A percentile compares a stretch with the other conserved stretches of the same genome.
These are phyloP conservation scores for Cystobasidiopsis lactophilus DNA, from an alignment of 768 basidiomycete species.

Conservation along the genomic window DNA sequence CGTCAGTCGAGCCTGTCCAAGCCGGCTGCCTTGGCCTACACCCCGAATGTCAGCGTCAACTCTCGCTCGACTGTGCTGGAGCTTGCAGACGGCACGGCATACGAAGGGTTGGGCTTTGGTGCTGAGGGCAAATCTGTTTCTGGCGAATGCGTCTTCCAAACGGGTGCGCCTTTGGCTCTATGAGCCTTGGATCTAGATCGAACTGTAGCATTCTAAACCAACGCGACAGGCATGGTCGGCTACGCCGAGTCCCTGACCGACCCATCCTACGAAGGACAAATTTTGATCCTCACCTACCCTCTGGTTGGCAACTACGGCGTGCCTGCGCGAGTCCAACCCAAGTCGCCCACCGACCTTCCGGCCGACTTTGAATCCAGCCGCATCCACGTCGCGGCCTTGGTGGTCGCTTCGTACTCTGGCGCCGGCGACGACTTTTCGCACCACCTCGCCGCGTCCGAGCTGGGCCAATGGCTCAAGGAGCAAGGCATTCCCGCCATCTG, in stretches of 20 bases:
- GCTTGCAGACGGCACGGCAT: constrained; percentile 69
- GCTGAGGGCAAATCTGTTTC: constrained; percentile 72
- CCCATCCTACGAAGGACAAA: constrained; percentile 95
- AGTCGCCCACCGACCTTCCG: constrained; percentile 22
- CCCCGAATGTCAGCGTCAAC: no score
- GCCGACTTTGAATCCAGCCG: constrained; percentile 77
- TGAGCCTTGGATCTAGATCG: background rate
- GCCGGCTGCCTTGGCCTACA: no score
- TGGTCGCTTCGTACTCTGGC: constrained; percentile 73
- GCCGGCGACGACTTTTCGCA: constrained; percentile 59
- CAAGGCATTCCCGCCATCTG: constrained; percentile 82
- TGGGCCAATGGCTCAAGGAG: constrained; percentile 83
- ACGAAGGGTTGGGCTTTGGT: constrained; percentile 78
- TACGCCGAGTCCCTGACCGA: constrained; percentile 96
- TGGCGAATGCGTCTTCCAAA: constrained; percentile 99
- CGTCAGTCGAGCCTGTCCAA: no score
- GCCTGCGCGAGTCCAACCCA: constrained; percentile 36
- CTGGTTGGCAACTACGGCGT: constrained; percentile 95
- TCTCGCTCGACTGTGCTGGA: constrained; percentile 40
- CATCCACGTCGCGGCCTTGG: constrained; percentile 76
- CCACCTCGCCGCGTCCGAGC: constrained; percentile 68
- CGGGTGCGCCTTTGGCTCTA: constrained; percentile 40
- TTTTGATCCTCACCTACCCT: constrained; percentile 90
- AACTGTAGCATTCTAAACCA: background rate
- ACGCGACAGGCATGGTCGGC: constrained; percentile 78